These are phyloP conservation scores for Talaromyces atroroseus DNA, from an alignment of 2,329 filamentous ascomycete genomes.

Conservation along the genomic window DNA sequence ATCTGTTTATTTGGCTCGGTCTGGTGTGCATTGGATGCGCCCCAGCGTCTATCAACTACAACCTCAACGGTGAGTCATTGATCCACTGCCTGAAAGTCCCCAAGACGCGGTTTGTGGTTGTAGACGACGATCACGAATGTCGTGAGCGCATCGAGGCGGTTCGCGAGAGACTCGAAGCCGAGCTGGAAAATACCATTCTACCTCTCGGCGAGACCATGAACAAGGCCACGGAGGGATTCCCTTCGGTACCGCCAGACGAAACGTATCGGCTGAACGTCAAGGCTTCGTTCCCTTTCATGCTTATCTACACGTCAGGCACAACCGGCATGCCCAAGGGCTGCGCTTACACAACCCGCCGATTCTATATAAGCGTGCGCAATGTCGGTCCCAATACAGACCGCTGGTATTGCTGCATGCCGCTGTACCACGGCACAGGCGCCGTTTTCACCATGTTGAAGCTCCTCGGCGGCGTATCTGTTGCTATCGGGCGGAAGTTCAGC, in stretches of 20 bases:
- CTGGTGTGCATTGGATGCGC: conserved; percentile 61
- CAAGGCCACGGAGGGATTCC: conserved; percentile 40
- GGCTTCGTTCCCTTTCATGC: conserved; percentile 51
- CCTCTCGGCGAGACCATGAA: conserved; percentile 33
- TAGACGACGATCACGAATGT: conserved; percentile 52
- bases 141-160: conserved; percentile 53
- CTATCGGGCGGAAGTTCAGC: conserved; percentile 52
- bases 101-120: conserved; percentile 51
- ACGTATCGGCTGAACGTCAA: conserved; percentile 50
- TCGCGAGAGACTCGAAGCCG: conserved; percentile 43
- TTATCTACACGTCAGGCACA: conserved; percentile 73
- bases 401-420: conserved; percentile 72
- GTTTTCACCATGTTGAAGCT: conserved; percentile 55
- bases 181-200: conserved; percentile 55
- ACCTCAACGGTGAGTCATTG: conserved; percentile 58
- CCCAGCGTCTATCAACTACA: conserved; percentile 67
- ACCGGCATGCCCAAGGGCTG: conserved; percentile 72
- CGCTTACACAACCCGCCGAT: conserved; percentile 50
- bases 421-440: conserved; percentile 71
- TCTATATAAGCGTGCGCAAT: conserved; percentile 34
- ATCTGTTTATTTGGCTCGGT: conserved; percentile 61
- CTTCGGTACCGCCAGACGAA: conserved; percentile 50
- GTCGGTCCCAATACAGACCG: conserved; percentile 44
- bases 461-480: conserved; percentile 43
- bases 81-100: conserved; percentile 61